Base-by-base conservation (phyloP, 2,329 filamentous ascomycete species). In the Phaeoacremonium minimum region DNA sequence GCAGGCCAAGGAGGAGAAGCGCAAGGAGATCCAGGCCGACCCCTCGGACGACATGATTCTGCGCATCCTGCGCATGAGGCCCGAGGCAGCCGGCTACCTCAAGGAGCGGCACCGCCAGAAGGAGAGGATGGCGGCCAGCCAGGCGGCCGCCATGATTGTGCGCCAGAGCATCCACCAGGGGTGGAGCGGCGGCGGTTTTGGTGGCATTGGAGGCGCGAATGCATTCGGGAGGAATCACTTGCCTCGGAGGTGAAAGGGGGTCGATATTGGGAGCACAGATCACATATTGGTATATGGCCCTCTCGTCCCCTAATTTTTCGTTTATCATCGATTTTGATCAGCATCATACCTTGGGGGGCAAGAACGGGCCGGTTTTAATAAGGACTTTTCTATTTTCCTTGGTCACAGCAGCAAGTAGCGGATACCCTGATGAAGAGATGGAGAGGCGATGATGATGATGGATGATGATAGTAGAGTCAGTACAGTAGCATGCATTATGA, bases 11-110 rank as follows among this genome's bases (percentile, higher is more conserved):
- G 89, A 95, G 58, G 91, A 95, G 63, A 96, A 95, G 67, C 76
- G 93, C 45, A 89, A 90, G 50, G 91, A 97, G 58, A 88, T 89
- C 2, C 93, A 98, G 57, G 91, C 93, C 2, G 93, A 97, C 57
- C 91, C 93, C 2, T 95, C 85, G 57, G 93, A 98, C 60, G 93
- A 98, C 57, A 97, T 97, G 86, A 97, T 98, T 47, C 63, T 98
- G 51, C 77, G 93, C 15, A 98, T 98, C 46, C 63, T 98, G 47
- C 77, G 93, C 35, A 98, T 98, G 93, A 74, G 93, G 36, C 88
- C 89, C 3, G 93, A 97, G 64, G 93, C 93, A 4, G 76, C 82
- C 33, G 69, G 77, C 20, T 98, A 98, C 61, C 71, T 98, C 42
- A 87, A 87, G 53, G 91, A 97, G 60, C 73, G 93, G 29, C 90